Evolutionary conservation across 2,329 filamentous ascomycete species (phyloP).

Genomic region (Nemania bipapillata): DNA sequence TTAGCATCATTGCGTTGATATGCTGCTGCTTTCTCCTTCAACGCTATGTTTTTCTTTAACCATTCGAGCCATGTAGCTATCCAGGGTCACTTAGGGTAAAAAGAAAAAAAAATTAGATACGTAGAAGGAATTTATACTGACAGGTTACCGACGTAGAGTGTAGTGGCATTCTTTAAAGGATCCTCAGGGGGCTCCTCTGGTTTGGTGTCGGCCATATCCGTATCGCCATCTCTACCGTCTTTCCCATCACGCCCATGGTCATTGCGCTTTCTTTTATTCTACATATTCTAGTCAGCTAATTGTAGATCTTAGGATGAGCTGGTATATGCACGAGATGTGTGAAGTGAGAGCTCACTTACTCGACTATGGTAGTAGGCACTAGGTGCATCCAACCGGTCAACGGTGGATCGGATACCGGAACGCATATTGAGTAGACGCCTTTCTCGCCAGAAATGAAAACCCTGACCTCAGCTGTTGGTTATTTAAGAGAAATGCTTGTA

Average conservation of each 20-base stretch:
- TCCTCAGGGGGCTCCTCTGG: constrained; percentile 72
- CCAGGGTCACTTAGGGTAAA: not conserved
- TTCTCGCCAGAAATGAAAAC: not conserved
- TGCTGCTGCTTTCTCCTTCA: not conserved
- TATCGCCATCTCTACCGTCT: constrained; percentile 66
- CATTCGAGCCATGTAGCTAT: not conserved
- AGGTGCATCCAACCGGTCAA: constrained; percentile 91
- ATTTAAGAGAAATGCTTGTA: not conserved
- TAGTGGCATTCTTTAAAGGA: constrained; percentile 86
- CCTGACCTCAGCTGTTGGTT: not conserved
- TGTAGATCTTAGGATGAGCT: not conserved
- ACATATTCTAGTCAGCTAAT: constrained; percentile 30
- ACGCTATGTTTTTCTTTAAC: not conserved
- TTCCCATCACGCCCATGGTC: constrained; percentile 62
- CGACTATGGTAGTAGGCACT: constrained; percentile 91
- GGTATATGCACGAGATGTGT: constrained; percentile 9
- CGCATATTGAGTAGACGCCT: constrained; percentile 54
- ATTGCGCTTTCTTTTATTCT: constrained; percentile 74
- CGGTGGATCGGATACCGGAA: constrained; percentile 70
- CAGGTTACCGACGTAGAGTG: constrained; percentile 97
- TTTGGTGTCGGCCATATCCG: constrained; percentile 56
- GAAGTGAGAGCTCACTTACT: constrained; percentile 62
- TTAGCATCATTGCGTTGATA: constrained; percentile 19
- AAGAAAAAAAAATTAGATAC: not conserved
- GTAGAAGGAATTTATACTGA: constrained; percentile 58